These are phyloP conservation scores for Excoecaria cochinchinensis DNA, from an alignment of 345 rosid genomes.

Conservation along the genomic window DNA sequence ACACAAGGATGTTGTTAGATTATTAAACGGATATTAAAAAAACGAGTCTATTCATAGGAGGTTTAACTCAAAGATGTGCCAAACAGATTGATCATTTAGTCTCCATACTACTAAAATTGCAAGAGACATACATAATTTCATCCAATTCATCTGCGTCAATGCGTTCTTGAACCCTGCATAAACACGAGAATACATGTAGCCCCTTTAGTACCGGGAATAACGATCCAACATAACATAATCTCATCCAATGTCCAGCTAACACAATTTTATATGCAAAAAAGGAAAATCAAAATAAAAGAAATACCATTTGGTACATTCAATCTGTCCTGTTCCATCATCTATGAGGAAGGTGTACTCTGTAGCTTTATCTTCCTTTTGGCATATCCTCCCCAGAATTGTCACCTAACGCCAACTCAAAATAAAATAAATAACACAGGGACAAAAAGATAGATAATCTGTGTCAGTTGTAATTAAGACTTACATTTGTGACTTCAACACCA, in stretches of 20 bases:
- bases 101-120: not conserved
- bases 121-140: slow-evolving; percentile 52
- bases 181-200: slow-evolving; percentile 15
- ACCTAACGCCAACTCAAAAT: slow-evolving; percentile 7
- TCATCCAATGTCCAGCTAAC: not conserved
- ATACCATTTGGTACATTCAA: slow-evolving; percentile 84
- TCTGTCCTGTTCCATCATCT: slow-evolving; percentile 83
- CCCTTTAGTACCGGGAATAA: slow-evolving; percentile 6
- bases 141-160: slow-evolving; percentile 74
- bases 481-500: slow-evolving; percentile 34
- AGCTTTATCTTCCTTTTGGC: slow-evolving; percentile 69
- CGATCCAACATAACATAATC: not conserved
- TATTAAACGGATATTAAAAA: not conserved
- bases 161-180: slow-evolving; percentile 75
- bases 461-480: not conserved
- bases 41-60: not conserved
- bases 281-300: not conserved
- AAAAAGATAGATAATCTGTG: too few relatives aligned
- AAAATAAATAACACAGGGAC: not conserved
- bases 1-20: not conserved
- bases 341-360: slow-evolving; percentile 62
- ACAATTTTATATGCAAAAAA: not conserved
- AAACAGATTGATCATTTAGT: not conserved
- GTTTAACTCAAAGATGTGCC: too few relatives aligned
- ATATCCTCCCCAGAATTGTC: slow-evolving; percentile 59